Evolutionary conservation across 2,329 filamentous ascomycete genomes (phyloP).

Genomic region (Hypoxylon sp.): DNA sequence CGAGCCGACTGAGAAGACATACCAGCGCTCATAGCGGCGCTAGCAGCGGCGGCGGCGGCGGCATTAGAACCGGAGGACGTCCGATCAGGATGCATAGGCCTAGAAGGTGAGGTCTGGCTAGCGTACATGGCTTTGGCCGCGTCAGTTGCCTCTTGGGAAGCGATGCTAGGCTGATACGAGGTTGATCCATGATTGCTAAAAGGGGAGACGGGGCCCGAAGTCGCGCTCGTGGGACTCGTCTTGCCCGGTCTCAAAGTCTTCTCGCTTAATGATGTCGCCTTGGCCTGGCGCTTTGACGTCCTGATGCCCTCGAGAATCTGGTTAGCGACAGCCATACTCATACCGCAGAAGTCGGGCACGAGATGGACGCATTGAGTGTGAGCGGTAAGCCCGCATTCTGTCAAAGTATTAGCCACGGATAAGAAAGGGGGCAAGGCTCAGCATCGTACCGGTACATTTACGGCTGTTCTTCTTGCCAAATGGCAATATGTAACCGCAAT

Average conservation of each 20-base stretch:
- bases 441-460: slow-evolving; percentile 79
- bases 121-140: slow-evolving; percentile 70
- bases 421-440: neutral
- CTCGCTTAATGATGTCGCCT: slow-evolving; percentile 66
- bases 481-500: slow-evolving; percentile 94
- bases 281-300: slow-evolving; percentile 74
- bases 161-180: slow-evolving; percentile 46
- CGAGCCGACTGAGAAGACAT: slow-evolving; percentile 47
- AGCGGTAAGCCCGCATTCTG: slow-evolving; percentile 90
- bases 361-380: slow-evolving; percentile 93
- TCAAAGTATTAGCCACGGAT: slow-evolving; percentile 41
- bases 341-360: slow-evolving; percentile 97
- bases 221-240: slow-evolving; percentile 51
- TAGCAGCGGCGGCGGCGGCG: slow-evolving; percentile 63
- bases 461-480: slow-evolving; percentile 95
- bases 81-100: slow-evolving; percentile 60
- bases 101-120: slow-evolving; percentile 60
- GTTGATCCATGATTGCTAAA: slow-evolving; percentile 36
- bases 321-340: slow-evolving; percentile 98
- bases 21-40: slow-evolving; percentile 64
- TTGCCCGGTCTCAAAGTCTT: slow-evolving; percentile 69
- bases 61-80: slow-evolving; percentile 61
- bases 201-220: slow-evolving; percentile 44
- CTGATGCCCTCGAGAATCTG: slow-evolving; percentile 89
- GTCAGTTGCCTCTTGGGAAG: slow-evolving; percentile 64